Base-by-base conservation (phyloP, 805 yeast species). In the Metschnikowia drakensbergensis region DNA sequence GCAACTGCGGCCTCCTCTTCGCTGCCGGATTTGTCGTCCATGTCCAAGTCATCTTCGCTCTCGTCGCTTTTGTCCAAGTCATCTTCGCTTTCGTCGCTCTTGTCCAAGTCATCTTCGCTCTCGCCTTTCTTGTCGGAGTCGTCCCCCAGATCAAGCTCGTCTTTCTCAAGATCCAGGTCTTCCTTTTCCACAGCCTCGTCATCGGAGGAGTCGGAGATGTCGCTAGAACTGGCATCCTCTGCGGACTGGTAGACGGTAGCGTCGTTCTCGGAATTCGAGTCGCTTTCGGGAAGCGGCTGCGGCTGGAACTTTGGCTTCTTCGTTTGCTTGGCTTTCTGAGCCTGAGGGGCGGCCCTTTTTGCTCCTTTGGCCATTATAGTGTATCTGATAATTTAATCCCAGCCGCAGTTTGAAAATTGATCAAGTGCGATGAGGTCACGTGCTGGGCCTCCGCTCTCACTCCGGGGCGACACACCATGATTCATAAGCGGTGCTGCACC, bases 71-170 rank as follows among this genome's bases (percentile, higher is more conserved):
- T 47, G 22, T 40, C 29, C 25, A 40, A 13, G 13, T 42, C 59
- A 62, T 45, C 40, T 7, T 64, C 70, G 39, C 57, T 62, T 28
- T 56, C 62, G n/a, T 64, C 70, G 39, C 27, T 67, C 68, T 48
- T 29, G 28, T 37, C 40, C 22, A 31, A 29, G 13, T 49, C 51
- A 7, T 46, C 49, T 22, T 10, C 37, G 17, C 30, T 28, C 11
- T 35, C 45, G 11, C 31, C 47, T 17, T 46, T 45, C 38, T 45
- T 44, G 5, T 48, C 37, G 29, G 42, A 38, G 27, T 46, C 53
- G 32, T 51, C 51, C 30, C 59, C 58, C 34, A 61, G 68, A 6
- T 59, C 68, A 32, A 54, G 63, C 25, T 57, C 63, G 9, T 61
- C 63, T 30, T 61, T 67, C 3, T 64, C 71, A 25, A 41, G 36